Conservation (phyloP, 176 grass and related monocot species). For the Themeda triandra region DNA sequence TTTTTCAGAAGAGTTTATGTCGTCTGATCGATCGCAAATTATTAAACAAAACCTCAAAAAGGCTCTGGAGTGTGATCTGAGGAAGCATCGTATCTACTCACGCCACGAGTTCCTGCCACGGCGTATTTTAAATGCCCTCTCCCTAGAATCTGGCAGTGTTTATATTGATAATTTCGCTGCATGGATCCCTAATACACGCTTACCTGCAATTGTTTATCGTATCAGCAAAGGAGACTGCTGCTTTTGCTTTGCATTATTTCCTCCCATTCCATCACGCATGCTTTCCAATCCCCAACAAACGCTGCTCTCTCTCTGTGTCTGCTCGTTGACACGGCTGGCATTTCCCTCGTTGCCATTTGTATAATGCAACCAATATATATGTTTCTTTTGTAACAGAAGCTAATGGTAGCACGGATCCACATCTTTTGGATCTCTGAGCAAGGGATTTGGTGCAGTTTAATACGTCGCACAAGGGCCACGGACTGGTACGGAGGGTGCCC, state of each 20-base stretch:
- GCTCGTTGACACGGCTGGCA: conserved; percentile 12
- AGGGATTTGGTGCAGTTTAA: conserved; percentile 14
- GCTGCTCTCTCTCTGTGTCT: not conserved
- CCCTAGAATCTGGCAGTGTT: conserved; percentile 20
- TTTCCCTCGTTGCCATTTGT: conserved; percentile 41
- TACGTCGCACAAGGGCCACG: not conserved
- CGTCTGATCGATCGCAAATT: not conserved
- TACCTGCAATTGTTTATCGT: not conserved
- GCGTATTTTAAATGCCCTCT: not conserved
- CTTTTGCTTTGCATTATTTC: conserved; percentile 35
- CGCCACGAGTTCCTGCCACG: not conserved
- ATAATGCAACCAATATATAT: not conserved
- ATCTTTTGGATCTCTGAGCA: not conserved
- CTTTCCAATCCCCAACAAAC: conserved; percentile 20
- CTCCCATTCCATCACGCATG: not conserved
- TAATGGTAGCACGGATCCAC: not conserved
- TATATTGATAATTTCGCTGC: conserved; percentile 11
- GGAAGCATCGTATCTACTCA: conserved; percentile 22
- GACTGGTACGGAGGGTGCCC: not conserved
- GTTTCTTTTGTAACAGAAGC: not conserved
- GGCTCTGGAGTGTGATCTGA: conserved; percentile 14
- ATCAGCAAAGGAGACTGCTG: not conserved
- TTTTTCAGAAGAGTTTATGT: not conserved
- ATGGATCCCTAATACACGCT: conserved; percentile 1
- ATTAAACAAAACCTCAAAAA: not conserved